Evolutionary conservation across 768 basidiomycete species (phyloP), one percentile per base, ranked within the genome.

Genomic region (Rhizopogon vinicolor): DNA sequence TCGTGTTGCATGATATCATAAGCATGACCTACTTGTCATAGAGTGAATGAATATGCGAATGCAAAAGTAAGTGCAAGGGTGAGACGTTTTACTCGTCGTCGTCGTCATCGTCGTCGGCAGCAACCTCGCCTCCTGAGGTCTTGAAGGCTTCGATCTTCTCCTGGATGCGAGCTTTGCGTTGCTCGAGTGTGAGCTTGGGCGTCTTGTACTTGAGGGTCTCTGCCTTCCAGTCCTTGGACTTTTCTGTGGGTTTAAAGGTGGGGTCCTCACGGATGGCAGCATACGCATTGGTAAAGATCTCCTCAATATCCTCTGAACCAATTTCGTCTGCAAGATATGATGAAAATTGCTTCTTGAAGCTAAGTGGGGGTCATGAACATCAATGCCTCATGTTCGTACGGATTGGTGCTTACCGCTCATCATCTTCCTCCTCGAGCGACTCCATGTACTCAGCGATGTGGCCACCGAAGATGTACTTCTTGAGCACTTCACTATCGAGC

Each of bases 361-460:
- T 93, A 59, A 49, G 22, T 41, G 33, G 35, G 18, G 33, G 56
- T 58, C 39, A 51, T 65, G 28, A 62, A 37, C 33, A 51, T 46
- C 14, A n/a, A 3, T 25, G 14, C 3, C 22, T 54, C 10, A 49
- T 52, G 44, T 29, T n/a, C 10, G 51, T 46, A 18, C 10, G 19
- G 43, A 55, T 39, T 10, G 9, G 13, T 16, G 68, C 81, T 58
- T 62, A 86, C 86, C 94, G 84, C 77, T 98, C 96, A 65, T 98
- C 97, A 69, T 99, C 97, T 78, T 99, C 97, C 82, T 99, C 97
- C 78, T 99, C 97, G 52, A 98, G 78, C 55, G 86, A 90, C 78
- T 98, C 92, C 97, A 99, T 99, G 82, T 98, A 99, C 76, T 98
- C 97, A 50, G 97, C 93, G 55, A 99, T 89, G 72, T 99, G 97